Percentiles rank a stretch among this genome's conserved stretches.
These are phyloP conservation scores for Penicillium egyptiacum DNA, from an alignment of 495 filamentous ascomycete genomes.

Conservation along the genomic window DNA sequence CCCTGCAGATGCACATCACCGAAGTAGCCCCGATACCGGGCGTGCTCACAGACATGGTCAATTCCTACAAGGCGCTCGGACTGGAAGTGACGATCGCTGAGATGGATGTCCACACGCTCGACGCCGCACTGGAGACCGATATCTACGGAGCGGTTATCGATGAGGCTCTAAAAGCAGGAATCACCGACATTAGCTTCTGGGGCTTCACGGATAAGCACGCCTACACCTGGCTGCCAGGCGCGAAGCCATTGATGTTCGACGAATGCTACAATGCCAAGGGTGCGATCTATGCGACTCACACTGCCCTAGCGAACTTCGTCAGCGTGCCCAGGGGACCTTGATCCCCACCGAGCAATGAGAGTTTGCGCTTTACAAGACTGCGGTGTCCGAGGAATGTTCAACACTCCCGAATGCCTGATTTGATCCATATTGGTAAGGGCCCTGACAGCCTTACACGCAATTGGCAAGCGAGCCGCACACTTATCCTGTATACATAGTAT, in stretches of 20 bases:
- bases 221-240: constrained; percentile 15
- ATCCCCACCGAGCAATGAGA: background rate
- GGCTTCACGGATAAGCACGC: constrained; percentile 21
- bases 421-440: no score
- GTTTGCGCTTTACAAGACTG: background rate
- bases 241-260: constrained; percentile 20
- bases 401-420: no score
- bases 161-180: constrained; percentile 16
- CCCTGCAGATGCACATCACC: constrained; percentile 4
- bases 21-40: constrained; percentile 1
- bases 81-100: background rate
- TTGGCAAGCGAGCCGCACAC: no score
- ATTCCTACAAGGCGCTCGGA: constrained; percentile 4
- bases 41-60: background rate
- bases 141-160: background rate
- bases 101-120: background rate
- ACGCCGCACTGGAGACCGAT: background rate
- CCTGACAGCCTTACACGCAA: no score
- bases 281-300: background rate
- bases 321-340: background rate
- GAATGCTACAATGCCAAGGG: constrained; percentile 13
- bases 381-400: no score
- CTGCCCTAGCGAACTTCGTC: background rate
- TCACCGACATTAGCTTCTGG: constrained; percentile 20
- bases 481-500: no score